Base-by-base conservation (phyloP, 257 asterid species). In the Solanum lignicaule region DNA sequence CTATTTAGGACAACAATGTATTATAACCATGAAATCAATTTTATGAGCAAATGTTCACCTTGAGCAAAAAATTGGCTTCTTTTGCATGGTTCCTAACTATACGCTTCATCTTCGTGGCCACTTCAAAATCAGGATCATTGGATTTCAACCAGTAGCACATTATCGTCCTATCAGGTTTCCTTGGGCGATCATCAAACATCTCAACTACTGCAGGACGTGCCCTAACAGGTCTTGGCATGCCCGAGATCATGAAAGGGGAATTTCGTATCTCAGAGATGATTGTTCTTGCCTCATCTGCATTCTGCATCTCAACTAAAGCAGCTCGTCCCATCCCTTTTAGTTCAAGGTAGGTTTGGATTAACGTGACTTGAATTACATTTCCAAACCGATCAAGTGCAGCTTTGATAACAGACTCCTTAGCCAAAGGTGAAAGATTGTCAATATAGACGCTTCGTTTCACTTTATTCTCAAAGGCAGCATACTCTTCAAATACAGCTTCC, bases 161-260 rank as follows among this genome's bases (percentile, higher is more conserved):
- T 43, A 86, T 41, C n/a, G 14, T 86, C 25, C 46, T 43, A 43
- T 52, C 62, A 86, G 83, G 83, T 71, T 71, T 86, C 14, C 33
- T 74, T 9, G 88, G 83, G 25, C 35, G 83, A n/a, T 69, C 71
- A 43, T 71, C 88, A 86, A 86, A 71, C 88, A 86, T 86, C 83
- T 31, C 88, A 29, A 18, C 69, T 41, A 41, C 48, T 0, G 72
- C 71, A 69, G 83, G 62, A 71, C 31, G 7, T 18, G 83, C 88
- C 83, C 88, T 86, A 15, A 71, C 71, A 18, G 88, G 83, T 66
- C 88, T 86, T 29, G 88, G 88, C 83, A 43, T 71, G 9, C 88
- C 52, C n/a, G 33, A 39, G 88, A 86, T 86, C 83, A 86, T 86
- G 39, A 86, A 86, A 7, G 88, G 88, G 20, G 69, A 41, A 41